Evolutionary conservation across 257 asterid species (phyloP), one percentile per base, ranked within the genome.

Genomic region (Solanum bukasovii): DNA sequence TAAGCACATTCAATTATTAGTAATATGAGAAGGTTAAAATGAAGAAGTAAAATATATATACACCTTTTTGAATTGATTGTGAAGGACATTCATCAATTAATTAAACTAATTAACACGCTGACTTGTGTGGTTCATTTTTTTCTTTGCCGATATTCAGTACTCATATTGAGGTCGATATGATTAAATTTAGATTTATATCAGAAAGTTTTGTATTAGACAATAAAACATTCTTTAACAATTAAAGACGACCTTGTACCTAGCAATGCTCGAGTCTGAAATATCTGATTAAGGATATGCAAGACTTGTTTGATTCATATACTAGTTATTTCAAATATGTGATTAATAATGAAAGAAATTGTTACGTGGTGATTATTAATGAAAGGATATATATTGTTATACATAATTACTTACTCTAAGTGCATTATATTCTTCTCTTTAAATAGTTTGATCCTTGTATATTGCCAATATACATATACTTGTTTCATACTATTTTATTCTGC

Each of bases 91-190:
- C 75, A 61, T 65, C 75, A 67, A 25, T 67, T 25, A 31, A 71
- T 29, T 4, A 71, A 71, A 31, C 12, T 71, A 71, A 31, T 31
- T 29, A 0, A 14, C n/a, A 31, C 31, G 65, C 11, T 56, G 65
- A 56, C n/a, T 49, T 56, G 65, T 56, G 0, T 56, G 65, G 65
- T 20, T 56, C 65, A 4, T 4, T 68, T 68, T 27, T 63, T 23
- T 25, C 9, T 25, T 67, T 67, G 9, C 35, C 2, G 0, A 9
- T 27, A 2, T 5, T 1, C 9, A 13, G 10, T 67, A 5, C 0
- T 27, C 10, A 56, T 68, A 67, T 12, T 25, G 2, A 0, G 4
- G 3, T 0, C 2, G 2, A 5, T 0, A 2, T 13, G 5, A 25
- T 67, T 27, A 67, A 67, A 68, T 27, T 68, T 0, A 1, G 9